Percentiles rank a stretch among this genome's conserved stretches.
These are phyloP conservation scores for Trichosanthes truncata DNA, from an alignment of 306 rosid species.

Conservation along the genomic window DNA sequence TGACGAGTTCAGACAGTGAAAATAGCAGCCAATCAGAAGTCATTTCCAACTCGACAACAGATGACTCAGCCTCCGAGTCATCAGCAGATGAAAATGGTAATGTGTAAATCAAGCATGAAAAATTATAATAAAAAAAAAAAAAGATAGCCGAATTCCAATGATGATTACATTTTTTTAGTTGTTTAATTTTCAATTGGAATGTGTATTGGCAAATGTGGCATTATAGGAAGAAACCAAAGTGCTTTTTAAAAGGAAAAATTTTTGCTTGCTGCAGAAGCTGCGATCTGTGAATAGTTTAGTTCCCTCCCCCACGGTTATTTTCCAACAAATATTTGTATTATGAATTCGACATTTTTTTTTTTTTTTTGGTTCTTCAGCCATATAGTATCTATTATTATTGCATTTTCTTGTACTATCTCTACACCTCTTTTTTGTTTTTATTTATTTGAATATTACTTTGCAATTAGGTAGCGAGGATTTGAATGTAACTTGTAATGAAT, in stretches of 20 bases:
- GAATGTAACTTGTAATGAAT: background rate
- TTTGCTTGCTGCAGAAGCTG: conserved; percentile 7
- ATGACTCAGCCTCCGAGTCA: conserved; percentile 89
- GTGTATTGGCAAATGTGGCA: background rate
- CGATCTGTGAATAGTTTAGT: conserved; percentile 1
- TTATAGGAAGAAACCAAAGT: conserved; percentile 1
- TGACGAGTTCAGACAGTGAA: conserved; percentile 62
- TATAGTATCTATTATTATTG: background rate
- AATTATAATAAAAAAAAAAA: too few species aligned
- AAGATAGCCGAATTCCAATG: background rate
- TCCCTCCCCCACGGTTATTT: background rate
- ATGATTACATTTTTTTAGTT: background rate
- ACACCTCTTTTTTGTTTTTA: too few species aligned
- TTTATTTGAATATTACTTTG: background rate
- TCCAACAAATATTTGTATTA: background rate
- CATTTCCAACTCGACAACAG: conserved; percentile 63
- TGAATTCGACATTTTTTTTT: background rate
- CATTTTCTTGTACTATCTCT: background rate
- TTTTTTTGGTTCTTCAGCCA: background rate
- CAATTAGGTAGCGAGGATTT: background rate
- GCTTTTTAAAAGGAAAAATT: background rate
- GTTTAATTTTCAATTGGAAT: conserved; percentile 10
- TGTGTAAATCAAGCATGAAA: conserved; percentile 27
- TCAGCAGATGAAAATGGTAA: conserved; percentile 60
- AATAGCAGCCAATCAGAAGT: conserved; percentile 69